Conservation (phyloP, 805 yeast species). For the Spathaspora sp. region DNA sequence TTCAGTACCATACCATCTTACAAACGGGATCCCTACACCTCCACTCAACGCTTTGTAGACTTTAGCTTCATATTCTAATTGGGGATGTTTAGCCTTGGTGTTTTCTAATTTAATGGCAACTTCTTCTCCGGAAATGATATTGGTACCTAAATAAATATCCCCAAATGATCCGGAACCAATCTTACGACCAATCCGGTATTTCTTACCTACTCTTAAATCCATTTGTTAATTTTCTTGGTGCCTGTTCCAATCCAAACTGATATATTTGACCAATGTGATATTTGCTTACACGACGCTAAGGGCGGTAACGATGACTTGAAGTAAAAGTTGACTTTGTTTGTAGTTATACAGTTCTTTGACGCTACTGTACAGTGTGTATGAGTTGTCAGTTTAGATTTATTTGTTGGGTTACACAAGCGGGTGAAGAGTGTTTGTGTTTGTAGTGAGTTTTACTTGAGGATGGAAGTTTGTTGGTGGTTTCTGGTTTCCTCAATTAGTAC, state of each 20-base stretch:
- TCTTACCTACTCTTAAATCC: conserved; percentile 65
- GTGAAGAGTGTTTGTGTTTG: neutral
- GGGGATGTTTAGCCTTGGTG: conserved; percentile 91
- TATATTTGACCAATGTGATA: too few species aligned
- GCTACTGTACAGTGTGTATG: neutral
- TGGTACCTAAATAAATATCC: conserved; percentile 90
- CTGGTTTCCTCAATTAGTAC: neutral
- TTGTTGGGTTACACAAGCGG: neutral
- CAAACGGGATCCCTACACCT: conserved; percentile 95
- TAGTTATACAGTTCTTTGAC: neutral
- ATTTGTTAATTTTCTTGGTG: conserved; percentile 5
- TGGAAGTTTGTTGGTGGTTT: neutral
- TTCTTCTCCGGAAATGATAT: conserved; percentile 93
- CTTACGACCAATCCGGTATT: conserved; percentile 89
- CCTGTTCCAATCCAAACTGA: too few species aligned
- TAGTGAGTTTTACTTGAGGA: neutral
- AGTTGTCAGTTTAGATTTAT: neutral
- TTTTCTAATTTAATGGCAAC: conserved; percentile 95
- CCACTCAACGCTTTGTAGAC: conserved; percentile 93
- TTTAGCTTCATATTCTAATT: conserved; percentile 92
- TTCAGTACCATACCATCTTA: conserved; percentile 93
- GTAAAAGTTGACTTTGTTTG: neutral
- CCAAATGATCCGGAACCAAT: conserved; percentile 98
- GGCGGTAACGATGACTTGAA: too few species aligned
- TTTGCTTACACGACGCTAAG: too few species aligned